Base-by-base conservation (phyloP, 768 basidiomycete species). In the Rhodotorula babjevae region DNA sequence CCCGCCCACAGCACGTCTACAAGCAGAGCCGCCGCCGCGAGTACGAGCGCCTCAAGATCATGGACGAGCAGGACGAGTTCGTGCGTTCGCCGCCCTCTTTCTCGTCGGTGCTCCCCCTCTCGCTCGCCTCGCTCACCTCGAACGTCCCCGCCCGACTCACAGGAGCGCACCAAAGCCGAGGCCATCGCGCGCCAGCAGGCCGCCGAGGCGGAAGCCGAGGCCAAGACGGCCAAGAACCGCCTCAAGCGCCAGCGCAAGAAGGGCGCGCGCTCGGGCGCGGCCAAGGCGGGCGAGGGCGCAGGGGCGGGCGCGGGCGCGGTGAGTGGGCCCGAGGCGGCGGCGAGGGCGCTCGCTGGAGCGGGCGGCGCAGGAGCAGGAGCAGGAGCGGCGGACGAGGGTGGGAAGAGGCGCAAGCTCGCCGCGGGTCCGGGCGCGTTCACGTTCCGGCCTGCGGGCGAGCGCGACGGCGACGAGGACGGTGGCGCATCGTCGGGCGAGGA, bases 241-340 rank as follows among this genome's bases (percentile, higher is more conserved):
- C 90, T 91, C 25, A 97, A 91, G 80, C 84, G 96, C 58, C 90
- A 89, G 81, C 96, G 95, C 85, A 92, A 92, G 84, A 98, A 94
- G 80, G 89, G 86, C 52, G 88, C 89, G 80, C 80, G 73, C 16
- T 16, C 2, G 11, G 44, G 44, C 44, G 73, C 73, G 47, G 31
- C 27, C 27, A 72, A 46, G 33, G 64, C 61, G 10, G 47, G 31
- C 12, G 31, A 19, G 33, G 50, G 29, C 1, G 31, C 29, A 27
- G 50, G 29, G 0, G 31, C 58, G 21, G 58, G 58, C 23, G 36
- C 21, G 4, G 68, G 27, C 11, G 64, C 60, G 31, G 60, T n/a
- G 47, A 27, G 57, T n/a, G 33, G 31, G 25, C 46, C 44, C 19
- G 42, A 23, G 16, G 19, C 21, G 44, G 46, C 21, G 1, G 56